Evolutionary conservation across 495 filamentous ascomycete genomes (phyloP).

Genomic region (Tuber umbilicatum): DNA sequence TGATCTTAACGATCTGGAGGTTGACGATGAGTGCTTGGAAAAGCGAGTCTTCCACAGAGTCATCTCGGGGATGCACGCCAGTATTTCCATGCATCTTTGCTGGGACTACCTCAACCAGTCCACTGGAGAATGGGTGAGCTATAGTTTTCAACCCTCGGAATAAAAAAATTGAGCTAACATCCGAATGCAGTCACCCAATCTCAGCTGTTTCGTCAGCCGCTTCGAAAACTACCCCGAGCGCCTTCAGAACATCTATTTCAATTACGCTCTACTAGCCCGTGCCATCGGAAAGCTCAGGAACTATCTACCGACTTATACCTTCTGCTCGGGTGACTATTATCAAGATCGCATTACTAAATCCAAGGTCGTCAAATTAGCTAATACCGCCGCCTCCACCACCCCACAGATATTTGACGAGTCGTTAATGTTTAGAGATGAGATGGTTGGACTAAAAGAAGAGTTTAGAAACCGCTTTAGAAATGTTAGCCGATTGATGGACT

Average conservation of each 20-base stretch:
- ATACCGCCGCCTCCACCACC: slow-evolving; percentile 56
- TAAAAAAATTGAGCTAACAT: neutral
- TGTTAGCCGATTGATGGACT: slow-evolving; percentile 94
- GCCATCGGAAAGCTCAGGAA: slow-evolving; percentile 86
- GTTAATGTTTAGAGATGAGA: slow-evolving; percentile 80
- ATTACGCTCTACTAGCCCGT: slow-evolving; percentile 87
- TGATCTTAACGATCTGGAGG: slow-evolving; percentile 54
- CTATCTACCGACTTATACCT: slow-evolving; percentile 76
- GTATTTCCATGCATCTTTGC: slow-evolving; percentile 91
- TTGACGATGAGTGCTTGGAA: slow-evolving; percentile 88
- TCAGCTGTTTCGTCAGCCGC: slow-evolving; percentile 78
- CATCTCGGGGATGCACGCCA: slow-evolving; percentile 94
- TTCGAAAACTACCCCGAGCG: slow-evolving; percentile 79
- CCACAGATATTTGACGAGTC: slow-evolving; percentile 85
- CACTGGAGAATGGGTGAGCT: slow-evolving; percentile 70
- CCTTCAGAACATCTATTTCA: slow-evolving; percentile 96
- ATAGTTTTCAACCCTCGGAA: neutral
- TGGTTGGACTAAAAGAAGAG: slow-evolving; percentile 79
- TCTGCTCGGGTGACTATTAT: slow-evolving; percentile 74
- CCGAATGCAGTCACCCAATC: slow-evolving; percentile 56
- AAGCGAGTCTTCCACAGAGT: slow-evolving; percentile 96
- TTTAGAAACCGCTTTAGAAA: slow-evolving; percentile 97
- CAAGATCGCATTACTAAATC: slow-evolving; percentile 73
- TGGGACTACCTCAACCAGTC: slow-evolving; percentile 94
- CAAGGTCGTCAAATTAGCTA: slow-evolving; percentile 67